phyloP scores from a whole-genome alignment of 2,329 filamentous ascomycete species.

The Bipolaris zeicola region DNA sequence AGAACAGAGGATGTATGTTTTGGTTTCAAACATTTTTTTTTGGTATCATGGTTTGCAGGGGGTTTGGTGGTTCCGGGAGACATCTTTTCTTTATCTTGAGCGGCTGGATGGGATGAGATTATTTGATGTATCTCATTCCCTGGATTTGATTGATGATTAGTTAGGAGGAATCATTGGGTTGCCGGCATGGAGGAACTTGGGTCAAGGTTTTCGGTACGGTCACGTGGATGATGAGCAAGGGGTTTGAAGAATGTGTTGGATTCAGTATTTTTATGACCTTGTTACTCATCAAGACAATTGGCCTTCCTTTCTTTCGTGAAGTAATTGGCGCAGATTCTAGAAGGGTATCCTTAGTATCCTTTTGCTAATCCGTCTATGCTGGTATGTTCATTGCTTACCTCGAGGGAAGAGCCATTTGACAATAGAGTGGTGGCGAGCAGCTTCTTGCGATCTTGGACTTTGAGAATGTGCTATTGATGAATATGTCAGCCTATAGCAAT shows the following conservation, averaged over 20 bases:
- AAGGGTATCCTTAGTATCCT: neutral
- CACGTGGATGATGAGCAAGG: too few relatives aligned
- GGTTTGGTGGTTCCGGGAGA: too few relatives aligned
- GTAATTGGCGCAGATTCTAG: neutral
- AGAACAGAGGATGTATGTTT: too few relatives aligned
- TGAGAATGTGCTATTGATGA: neutral
- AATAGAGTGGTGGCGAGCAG: neutral
- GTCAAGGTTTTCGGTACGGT: too few relatives aligned
- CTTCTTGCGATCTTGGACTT: constrained; percentile 7
- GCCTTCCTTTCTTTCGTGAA: neutral
- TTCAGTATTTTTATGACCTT: neutral
- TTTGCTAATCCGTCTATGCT: neutral
- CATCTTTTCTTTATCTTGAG: too few relatives aligned
- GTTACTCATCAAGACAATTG: neutral
- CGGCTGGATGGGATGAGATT: too few relatives aligned
- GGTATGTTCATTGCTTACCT: constrained; percentile 1
- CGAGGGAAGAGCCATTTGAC: neutral
- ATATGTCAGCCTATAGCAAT: neutral
- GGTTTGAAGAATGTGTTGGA: neutral
- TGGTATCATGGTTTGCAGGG: too few relatives aligned
- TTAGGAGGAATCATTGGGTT: too few relatives aligned
- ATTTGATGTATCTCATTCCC: too few relatives aligned
- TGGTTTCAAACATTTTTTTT: too few relatives aligned
- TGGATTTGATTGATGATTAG: too few relatives aligned
- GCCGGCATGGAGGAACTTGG: too few relatives aligned